Percentiles rank a stretch among this genome's conserved stretches.
Evolutionary conservation across 176 grass and related monocot species (phyloP).

Genomic region (Juncus inflexus): DNA sequence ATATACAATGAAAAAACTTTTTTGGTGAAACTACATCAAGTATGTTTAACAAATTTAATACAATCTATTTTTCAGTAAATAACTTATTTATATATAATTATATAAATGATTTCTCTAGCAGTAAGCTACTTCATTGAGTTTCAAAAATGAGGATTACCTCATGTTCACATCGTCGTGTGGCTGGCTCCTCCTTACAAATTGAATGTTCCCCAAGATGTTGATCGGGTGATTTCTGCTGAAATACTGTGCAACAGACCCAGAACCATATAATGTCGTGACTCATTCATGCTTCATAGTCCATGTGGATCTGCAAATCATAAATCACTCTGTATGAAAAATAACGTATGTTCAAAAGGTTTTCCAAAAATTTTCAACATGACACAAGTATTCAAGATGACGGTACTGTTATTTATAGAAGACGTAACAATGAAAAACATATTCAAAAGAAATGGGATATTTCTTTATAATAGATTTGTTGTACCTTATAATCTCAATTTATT

Average conservation of each 20-base stretch:
- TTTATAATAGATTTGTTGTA: no score
- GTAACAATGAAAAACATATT: not conserved
- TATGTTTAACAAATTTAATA: no score
- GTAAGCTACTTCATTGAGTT: no score
- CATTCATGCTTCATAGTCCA: not conserved
- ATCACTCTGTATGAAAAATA: not conserved
- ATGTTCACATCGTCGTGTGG: not conserved
- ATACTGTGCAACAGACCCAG: not conserved
- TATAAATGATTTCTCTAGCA: no score
- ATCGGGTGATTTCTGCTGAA: not conserved
- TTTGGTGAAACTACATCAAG: no score
- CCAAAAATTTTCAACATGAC: not conserved
- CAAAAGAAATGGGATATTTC: no score
- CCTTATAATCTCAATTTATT: no score
- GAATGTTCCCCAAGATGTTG: not conserved
- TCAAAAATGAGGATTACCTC: not conserved
- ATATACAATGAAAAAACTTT: no score
- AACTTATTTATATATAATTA: no score
- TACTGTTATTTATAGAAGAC: not conserved
- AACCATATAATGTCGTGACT: not conserved
- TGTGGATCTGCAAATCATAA: not conserved
- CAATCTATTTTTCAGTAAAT: no score
- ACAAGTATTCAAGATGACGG: not conserved
- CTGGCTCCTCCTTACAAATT: not conserved
- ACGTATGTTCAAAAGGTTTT: not conserved